A percentile compares a stretch with the other conserved stretches of the same genome.
phyloP scores from a whole-genome alignment of 179 eudicot species.

The Amaranthus tricolor region DNA sequence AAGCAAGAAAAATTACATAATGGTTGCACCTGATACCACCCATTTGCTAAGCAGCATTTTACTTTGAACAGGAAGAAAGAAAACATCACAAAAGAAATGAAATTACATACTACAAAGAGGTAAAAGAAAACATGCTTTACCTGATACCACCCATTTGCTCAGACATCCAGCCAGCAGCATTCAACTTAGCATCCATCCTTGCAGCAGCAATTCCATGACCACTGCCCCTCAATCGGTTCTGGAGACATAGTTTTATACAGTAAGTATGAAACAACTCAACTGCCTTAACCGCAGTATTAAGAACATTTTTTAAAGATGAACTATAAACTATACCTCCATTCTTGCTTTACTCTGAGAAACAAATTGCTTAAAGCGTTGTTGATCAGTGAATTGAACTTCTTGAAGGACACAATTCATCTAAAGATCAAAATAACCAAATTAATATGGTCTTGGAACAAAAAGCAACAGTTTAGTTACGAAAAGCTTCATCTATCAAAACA shows the following conservation, averaged over 20 bases:
- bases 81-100: not conserved
- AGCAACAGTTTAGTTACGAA: not conserved
- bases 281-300: constrained; percentile 12
- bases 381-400: constrained; percentile 93
- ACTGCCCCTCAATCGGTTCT: constrained; percentile 93
- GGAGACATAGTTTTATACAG: constrained; percentile 10
- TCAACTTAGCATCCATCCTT: constrained; percentile 94
- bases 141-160: constrained; percentile 97
- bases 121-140: constrained; percentile 27
- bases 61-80: not conserved
- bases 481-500: not conserved
- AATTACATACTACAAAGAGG: constrained; percentile 3
- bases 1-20: constrained; percentile 3
- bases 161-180: constrained; percentile 77
- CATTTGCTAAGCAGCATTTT: constrained; percentile 11
- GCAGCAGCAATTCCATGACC: constrained; percentile 97
- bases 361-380: constrained; percentile 94
- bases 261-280: not conserved
- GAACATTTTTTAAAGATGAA: not conserved
- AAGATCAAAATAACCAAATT: constrained; percentile 11
- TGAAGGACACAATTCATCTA: constrained; percentile 57
- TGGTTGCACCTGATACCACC: constrained; percentile 18
- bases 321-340: constrained; percentile 75
- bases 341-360: constrained; percentile 97
- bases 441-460: not conserved